A percentile compares a stretch with the other conserved stretches of the same genome.
phyloP scores from a whole-genome alignment of 2,329 filamentous ascomycete genomes.

The Blastomyces gilchristii region DNA sequence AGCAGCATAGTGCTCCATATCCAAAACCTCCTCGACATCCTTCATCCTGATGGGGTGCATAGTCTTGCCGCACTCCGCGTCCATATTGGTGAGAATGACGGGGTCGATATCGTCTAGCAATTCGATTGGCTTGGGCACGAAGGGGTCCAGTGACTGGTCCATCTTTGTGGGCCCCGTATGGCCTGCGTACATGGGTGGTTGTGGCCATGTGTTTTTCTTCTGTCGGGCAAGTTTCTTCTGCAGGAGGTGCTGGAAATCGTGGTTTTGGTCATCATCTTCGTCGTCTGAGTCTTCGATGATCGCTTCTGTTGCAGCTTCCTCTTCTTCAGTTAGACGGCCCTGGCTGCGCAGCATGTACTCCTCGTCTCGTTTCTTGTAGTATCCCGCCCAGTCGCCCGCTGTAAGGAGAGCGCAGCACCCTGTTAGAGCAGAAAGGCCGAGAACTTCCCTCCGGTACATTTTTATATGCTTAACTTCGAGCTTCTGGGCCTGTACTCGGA shows the following conservation, averaged over 20 bases:
- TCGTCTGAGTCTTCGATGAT: constrained; percentile 9
- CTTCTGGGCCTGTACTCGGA: background rate
- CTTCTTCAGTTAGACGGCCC: background rate
- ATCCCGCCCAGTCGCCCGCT: background rate
- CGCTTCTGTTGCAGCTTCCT: constrained; percentile 6
- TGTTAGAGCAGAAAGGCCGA: background rate
- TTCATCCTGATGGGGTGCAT: background rate
- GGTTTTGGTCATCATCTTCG: constrained; percentile 19
- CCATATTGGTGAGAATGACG: background rate
- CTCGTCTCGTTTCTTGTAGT: background rate
- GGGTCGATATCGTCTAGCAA: constrained; percentile 1
- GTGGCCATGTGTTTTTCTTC: background rate
- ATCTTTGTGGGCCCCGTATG: background rate
- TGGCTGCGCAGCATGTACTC: background rate
- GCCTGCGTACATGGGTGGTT: constrained; percentile 3
- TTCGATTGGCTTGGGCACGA: background rate
- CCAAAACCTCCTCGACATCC: background rate
- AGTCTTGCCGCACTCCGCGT: background rate
- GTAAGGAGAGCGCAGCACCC: background rate
- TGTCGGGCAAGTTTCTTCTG: background rate
- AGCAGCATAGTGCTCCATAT: background rate
- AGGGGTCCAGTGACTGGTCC: constrained; percentile 21
- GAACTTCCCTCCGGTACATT: background rate
- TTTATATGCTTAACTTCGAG: background rate
- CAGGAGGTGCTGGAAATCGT: background rate